Percentiles rank a stretch among this genome's conserved stretches.
These are phyloP conservation scores for Phoma sp. DNA, from an alignment of 2,329 filamentous ascomycete species.

Conservation along the genomic window DNA sequence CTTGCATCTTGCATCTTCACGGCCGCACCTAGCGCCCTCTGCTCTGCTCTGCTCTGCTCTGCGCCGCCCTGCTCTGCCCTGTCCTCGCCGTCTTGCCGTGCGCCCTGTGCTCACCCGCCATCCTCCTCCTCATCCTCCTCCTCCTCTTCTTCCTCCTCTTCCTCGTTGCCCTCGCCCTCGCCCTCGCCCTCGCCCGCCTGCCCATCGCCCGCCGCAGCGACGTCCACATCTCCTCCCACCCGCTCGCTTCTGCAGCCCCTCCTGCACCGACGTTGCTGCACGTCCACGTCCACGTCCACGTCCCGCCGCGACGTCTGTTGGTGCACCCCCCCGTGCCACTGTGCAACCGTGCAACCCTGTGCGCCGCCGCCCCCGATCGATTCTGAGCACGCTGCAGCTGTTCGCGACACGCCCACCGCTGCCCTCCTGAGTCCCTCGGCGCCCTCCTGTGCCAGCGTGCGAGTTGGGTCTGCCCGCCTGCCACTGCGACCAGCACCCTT, in stretches of 20 bases:
- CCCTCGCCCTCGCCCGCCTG: slow-evolving; percentile 5
- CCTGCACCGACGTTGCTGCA: slow-evolving; percentile 31
- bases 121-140: neutral
- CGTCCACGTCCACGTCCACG: slow-evolving; percentile 17
- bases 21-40: slow-evolving; percentile 6
- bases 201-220: slow-evolving; percentile 15
- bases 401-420: slow-evolving; percentile 36
- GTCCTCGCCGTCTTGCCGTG: neutral
- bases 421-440: slow-evolving; percentile 4
- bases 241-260: slow-evolving; percentile 26
- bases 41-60: neutral
- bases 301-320: slow-evolving; percentile 24
- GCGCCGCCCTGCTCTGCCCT: neutral
- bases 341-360: slow-evolving; percentile 29
- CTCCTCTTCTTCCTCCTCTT: too few relatives aligned
- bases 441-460: slow-evolving; percentile 7
- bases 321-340: slow-evolving; percentile 24
- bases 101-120: neutral
- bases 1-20: slow-evolving; percentile 4
- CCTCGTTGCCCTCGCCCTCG: slow-evolving; percentile 1
- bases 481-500: slow-evolving; percentile 22
- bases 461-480: slow-evolving; percentile 26
- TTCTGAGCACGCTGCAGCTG: slow-evolving; percentile 35
- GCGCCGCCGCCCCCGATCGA: slow-evolving; percentile 29
- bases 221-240: neutral